phyloP scores from a whole-genome alignment of 2,329 filamentous ascomycete genomes.

The Sporothrix curviconia region DNA sequence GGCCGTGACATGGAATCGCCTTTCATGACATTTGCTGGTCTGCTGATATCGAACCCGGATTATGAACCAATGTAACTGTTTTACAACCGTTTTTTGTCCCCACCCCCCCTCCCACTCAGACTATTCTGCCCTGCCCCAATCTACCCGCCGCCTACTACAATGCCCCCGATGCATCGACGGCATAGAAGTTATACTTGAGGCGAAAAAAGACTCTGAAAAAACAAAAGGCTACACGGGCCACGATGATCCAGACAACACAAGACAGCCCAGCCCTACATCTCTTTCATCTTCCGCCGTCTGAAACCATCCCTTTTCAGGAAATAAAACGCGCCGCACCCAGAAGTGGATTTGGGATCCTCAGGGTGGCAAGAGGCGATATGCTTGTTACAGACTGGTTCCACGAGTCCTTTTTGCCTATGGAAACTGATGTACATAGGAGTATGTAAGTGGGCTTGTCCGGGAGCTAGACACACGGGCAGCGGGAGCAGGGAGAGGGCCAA shows the following conservation, averaged over 20 bases:
- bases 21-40: too few relatives aligned
- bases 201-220: neutral
- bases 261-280: neutral
- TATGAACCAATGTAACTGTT: too few relatives aligned
- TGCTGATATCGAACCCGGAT: too few relatives aligned
- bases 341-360: too few relatives aligned
- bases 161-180: neutral
- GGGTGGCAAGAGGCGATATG: neutral
- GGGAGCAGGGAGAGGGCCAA: slow-evolving; percentile 1
- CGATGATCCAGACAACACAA: neutral
- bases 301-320: slow-evolving; percentile 2
- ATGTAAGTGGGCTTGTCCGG: neutral
- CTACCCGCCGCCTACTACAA: neutral
- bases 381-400: neutral
- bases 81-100: neutral
- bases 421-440: neutral
- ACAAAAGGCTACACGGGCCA: neutral
- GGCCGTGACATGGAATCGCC: too few relatives aligned
- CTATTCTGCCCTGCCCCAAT: neutral
- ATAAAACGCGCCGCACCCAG: slow-evolving; percentile 4
- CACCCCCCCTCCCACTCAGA: neutral
- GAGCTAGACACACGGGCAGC: neutral
- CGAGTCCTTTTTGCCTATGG: neutral
- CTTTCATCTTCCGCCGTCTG: neutral
- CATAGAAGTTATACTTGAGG: neutral